Evolutionary conservation across 208 protist species (phyloP), one percentile per base, ranked within the genome.

Genomic region (Wallacemonas sp.): DNA sequence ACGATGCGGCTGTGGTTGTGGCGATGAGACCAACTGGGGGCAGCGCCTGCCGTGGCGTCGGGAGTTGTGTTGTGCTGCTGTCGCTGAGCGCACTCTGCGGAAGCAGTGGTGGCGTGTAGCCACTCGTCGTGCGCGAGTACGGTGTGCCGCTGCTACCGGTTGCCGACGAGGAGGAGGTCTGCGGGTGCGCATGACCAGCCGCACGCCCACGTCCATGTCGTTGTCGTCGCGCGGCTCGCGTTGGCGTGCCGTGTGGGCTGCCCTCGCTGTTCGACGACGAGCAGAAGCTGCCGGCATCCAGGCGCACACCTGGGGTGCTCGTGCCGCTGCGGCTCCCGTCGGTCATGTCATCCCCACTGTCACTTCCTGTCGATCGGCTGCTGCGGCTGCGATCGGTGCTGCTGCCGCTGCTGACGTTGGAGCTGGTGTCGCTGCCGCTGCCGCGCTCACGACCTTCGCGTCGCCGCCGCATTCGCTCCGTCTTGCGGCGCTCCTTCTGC

Each of bases 301-400:
- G 9, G 19, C 34, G 17, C 23, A n/a, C 26, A 56, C 12, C 54
- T 2, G 27, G 5, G 9, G 11, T 55, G 14, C 47, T 61, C 29
- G 12, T 57, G 68, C 29, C 24, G 47, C 26, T 38, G 33, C 26
- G 55, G 58, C 23, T 60, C 36, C 4, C 38, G 16, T 63, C 57
- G 17, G 57, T 36, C 57, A 63, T 16, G 5, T 49, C 26, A 6
- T 36, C 41, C 2, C 38, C 41, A 1, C 57, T 73, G 61, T 36
- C 43, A 38, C 48, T 78, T 60, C 46, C 55, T 47, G 3, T 61
- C 58, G 43, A 62, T 67, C 43, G 73, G 58, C 32, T 79, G 68
- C 23, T 61, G 66, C 46, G 38, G 55, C 16, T 65, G 65, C 14
- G 56, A 49, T 39, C 29, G 72, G 3, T 72, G 63, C 34, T 69